phyloP scores from a whole-genome alignment of 495 filamentous ascomycete genomes.

The Annulohypoxylon moriforme region DNA sequence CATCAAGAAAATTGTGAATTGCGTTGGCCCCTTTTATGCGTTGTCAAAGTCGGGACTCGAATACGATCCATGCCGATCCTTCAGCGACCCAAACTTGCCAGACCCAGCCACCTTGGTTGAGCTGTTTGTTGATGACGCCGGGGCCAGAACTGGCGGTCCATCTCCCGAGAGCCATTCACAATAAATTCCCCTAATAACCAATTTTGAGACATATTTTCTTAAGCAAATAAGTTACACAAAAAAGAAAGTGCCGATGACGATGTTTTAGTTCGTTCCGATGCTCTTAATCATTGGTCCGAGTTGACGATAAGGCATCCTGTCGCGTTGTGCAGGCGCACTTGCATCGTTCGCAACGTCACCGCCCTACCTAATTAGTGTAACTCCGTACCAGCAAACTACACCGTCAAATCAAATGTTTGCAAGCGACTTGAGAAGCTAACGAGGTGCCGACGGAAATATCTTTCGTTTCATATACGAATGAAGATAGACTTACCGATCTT shows the following conservation, averaged over 20 bases:
- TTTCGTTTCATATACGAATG: background rate
- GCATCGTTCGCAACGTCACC: background rate
- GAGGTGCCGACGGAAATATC: background rate
- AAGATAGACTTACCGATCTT: background rate
- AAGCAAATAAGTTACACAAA: slow-evolving; percentile 18
- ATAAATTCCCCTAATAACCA: slow-evolving; percentile 1
- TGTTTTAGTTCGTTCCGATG: slow-evolving; percentile 19
- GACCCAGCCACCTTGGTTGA: slow-evolving; percentile 16
- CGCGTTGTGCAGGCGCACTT: slow-evolving; percentile 4
- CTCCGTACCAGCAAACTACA: slow-evolving; percentile 2
- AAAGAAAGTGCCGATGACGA: background rate
- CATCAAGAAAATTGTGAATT: slow-evolving; percentile 19
- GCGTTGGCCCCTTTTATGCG: slow-evolving; percentile 19
- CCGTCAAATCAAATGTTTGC: slow-evolving; percentile 18
- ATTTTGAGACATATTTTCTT: background rate
- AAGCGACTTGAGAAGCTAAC: background rate
- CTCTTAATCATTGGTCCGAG: background rate
- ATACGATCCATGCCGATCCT: slow-evolving; percentile 33
- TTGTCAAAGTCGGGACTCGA: slow-evolving; percentile 32
- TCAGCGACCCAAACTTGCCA: slow-evolving; percentile 3
- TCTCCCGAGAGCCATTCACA: slow-evolving; percentile 1
- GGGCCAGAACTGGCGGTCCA: background rate
- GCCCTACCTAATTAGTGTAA: slow-evolving; percentile 2
- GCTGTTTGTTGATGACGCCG: slow-evolving; percentile 8
- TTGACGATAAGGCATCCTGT: slow-evolving; percentile 23